A percentile compares a stretch with the other conserved stretches of the same genome.
Evolutionary conservation across 2,329 filamentous ascomycete species (phyloP).

Genomic region (Pseudocercospora fijiensis): DNA sequence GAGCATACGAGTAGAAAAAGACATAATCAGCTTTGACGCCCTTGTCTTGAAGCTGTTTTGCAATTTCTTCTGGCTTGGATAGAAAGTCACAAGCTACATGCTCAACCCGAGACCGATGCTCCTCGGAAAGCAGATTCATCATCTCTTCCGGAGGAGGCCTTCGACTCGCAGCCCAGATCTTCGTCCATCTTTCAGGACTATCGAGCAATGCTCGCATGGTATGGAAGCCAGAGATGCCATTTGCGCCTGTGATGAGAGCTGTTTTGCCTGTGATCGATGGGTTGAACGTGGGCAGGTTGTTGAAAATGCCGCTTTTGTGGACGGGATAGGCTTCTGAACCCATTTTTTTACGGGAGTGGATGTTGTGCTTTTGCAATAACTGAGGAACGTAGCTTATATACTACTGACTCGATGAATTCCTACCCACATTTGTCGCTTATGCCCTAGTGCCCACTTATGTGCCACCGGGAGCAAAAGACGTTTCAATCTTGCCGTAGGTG

Average conservation of each 20-base stretch:
- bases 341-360: constrained; percentile 23
- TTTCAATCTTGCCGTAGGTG: not conserved
- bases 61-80: constrained; percentile 40
- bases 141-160: constrained; percentile 46
- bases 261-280: constrained; percentile 46
- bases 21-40: constrained; percentile 45
- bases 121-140: constrained; percentile 40
- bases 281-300: constrained; percentile 51
- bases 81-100: constrained; percentile 42
- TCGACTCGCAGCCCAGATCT: constrained; percentile 53
- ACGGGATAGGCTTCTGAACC: constrained; percentile 30
- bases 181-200: constrained; percentile 51
- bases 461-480: not conserved
- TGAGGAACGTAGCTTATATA: not conserved
- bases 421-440: not conserved
- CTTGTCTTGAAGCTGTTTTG: constrained; percentile 37
- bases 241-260: constrained; percentile 55
- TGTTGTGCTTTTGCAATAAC: not conserved
- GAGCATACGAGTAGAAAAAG: constrained; percentile 57
- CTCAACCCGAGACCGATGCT: constrained; percentile 31
- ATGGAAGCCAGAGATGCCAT: constrained; percentile 55
- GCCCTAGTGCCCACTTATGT: not conserved
- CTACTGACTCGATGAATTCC: not conserved
- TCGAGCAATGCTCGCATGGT: constrained; percentile 52
- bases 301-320: constrained; percentile 47